Conservation (phyloP, 1,284 basidiomycete species). For the Microbotryum lychnidis-dioicae region DNA sequence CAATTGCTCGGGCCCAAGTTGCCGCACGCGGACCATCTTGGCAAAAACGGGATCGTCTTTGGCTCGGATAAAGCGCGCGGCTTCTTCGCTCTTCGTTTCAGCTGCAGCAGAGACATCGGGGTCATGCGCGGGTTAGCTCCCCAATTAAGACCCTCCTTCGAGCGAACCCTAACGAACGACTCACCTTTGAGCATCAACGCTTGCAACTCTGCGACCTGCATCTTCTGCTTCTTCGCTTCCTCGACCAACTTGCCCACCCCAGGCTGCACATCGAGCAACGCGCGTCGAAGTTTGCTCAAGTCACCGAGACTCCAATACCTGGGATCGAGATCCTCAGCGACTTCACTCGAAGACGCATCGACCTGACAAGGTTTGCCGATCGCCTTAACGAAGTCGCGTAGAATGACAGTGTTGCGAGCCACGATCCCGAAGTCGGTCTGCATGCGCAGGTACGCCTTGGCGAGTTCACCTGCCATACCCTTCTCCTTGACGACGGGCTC, state of each 20-base stretch:
- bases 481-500: slow-evolving; percentile 33
- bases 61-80: slow-evolving; percentile 63
- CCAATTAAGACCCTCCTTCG: neutral
- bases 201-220: slow-evolving; percentile 43
- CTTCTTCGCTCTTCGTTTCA: slow-evolving; percentile 63
- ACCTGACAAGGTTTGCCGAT: slow-evolving; percentile 18
- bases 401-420: slow-evolving; percentile 22
- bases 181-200: slow-evolving; percentile 44
- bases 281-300: slow-evolving; percentile 32
- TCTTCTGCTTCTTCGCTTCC: slow-evolving; percentile 37
- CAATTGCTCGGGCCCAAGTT: slow-evolving; percentile 79
- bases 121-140: slow-evolving; percentile 1
- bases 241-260: slow-evolving; percentile 34
- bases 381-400: slow-evolving; percentile 20
- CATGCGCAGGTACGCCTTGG: slow-evolving; percentile 40
- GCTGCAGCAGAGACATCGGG: slow-evolving; percentile 44
- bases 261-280: slow-evolving; percentile 34
- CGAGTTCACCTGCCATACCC: slow-evolving; percentile 35
- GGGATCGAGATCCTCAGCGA: slow-evolving; percentile 20
- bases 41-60: slow-evolving; percentile 67
- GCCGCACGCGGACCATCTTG: slow-evolving; percentile 65
- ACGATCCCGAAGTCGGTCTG: slow-evolving; percentile 41
- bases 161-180: slow-evolving; percentile 13
- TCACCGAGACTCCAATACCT: slow-evolving; percentile 42
- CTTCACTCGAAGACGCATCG: neutral